A percentile compares a stretch with the other conserved stretches of the same genome.
phyloP scores from a whole-genome alignment of 2,329 filamentous ascomycete genomes.

The Colletotrichum sp. region DNA sequence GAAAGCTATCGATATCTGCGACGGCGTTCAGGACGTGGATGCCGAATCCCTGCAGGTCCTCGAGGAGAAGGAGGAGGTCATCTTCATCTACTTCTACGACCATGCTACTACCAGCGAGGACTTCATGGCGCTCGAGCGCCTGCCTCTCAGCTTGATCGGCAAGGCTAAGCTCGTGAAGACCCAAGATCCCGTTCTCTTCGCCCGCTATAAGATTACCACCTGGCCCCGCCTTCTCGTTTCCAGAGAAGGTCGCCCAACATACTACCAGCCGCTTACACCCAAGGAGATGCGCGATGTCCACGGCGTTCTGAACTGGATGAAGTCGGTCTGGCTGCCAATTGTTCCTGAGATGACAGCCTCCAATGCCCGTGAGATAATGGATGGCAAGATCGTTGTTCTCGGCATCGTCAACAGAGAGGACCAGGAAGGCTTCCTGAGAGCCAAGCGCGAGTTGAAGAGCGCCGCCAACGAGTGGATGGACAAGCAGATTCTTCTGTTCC shows the following conservation, averaged over 20 bases:
- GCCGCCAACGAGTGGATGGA: conserved; percentile 98
- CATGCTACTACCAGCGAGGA: conserved; percentile 93
- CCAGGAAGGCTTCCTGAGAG: conserved; percentile 76
- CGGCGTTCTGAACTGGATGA: conserved; percentile 88
- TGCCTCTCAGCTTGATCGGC: conserved; percentile 88
- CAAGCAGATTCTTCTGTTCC: conserved; percentile 89
- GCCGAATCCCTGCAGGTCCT: conserved; percentile 77
- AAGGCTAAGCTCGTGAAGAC: conserved; percentile 94
- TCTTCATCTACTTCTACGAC: conserved; percentile 98
- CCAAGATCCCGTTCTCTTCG: conserved; percentile 74
- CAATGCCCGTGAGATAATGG: conserved; percentile 95
- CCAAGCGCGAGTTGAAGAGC: conserved; percentile 90
- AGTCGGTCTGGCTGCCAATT: conserved; percentile 92
- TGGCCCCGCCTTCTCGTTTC: conserved; percentile 94
- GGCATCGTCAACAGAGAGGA: conserved; percentile 84
- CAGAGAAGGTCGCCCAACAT: conserved; percentile 86
- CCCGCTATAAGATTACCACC: conserved; percentile 93
- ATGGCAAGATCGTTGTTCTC: conserved; percentile 91
- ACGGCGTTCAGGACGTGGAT: conserved; percentile 82
- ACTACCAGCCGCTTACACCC: conserved; percentile 87
- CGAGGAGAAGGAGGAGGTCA: conserved; percentile 92
- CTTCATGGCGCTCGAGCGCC: conserved; percentile 83
- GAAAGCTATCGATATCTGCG: conserved; percentile 79
- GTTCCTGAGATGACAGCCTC: conserved; percentile 91
- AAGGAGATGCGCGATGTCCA: conserved; percentile 90